Percentiles rank a stretch among this genome's conserved stretches.
Evolutionary conservation across 2,329 filamentous ascomycete genomes (phyloP).

Genomic region (Exophiala spinifera): DNA sequence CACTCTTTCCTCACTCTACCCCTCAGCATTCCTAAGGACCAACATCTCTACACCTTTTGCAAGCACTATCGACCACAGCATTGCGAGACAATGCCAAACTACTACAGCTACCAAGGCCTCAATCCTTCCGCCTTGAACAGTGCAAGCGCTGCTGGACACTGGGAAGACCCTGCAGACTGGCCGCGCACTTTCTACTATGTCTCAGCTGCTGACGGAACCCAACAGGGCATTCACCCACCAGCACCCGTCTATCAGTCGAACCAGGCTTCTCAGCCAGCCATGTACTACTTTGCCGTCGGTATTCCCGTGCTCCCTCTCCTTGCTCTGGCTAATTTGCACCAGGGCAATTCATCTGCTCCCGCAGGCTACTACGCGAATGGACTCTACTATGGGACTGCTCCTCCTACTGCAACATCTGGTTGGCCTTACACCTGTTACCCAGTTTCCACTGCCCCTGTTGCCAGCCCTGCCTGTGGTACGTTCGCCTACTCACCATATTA

Average conservation of each 20-base stretch:
- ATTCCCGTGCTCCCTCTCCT: background rate
- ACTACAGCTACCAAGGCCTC: conserved; percentile 23
- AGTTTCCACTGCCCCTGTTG: conserved; percentile 16
- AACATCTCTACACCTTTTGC: conserved; percentile 3
- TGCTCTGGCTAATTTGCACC: conserved; percentile 11
- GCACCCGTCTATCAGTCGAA: conserved; percentile 26
- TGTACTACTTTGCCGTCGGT: conserved; percentile 26
- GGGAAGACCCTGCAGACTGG: conserved; percentile 25
- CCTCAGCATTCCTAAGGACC: background rate
- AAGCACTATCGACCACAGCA: background rate
- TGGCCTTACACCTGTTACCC: conserved; percentile 26
- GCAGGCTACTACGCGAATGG: conserved; percentile 27
- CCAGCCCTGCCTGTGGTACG: conserved; percentile 4
- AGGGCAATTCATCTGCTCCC: conserved; percentile 21
- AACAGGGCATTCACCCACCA: conserved; percentile 29
- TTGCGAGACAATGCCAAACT: conserved; percentile 17
- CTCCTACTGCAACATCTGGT: conserved; percentile 24
- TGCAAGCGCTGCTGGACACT: conserved; percentile 10
- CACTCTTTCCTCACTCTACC: background rate
- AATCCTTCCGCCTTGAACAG: conserved; percentile 22
- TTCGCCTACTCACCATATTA: conserved; percentile 25
- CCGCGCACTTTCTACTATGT: conserved; percentile 27
- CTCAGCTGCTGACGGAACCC: conserved; percentile 19
- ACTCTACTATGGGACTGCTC: conserved; percentile 20
- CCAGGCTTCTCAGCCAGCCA: conserved; percentile 18